Evolutionary conservation across 192 early-diverging fungal species (phyloP), one percentile per base, ranked within the genome.

Genomic region (Dissophora ornata): DNA sequence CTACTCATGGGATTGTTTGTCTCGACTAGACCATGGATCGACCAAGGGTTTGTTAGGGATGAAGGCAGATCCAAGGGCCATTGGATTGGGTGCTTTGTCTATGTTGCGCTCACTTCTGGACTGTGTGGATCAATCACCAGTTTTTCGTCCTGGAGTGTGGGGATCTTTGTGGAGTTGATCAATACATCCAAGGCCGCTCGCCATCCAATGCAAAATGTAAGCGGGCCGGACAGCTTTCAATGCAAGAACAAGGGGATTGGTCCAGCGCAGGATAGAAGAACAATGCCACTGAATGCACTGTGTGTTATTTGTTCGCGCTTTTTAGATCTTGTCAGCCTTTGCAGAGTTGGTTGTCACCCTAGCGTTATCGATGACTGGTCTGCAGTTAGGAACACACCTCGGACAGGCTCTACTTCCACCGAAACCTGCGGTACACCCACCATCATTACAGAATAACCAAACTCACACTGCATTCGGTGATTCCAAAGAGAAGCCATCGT

Each of bases 51-150:
- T 41, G 45, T 79, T 63, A 25, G 36, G 64, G 0, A 59, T 57
- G 24, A 69, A 36, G 51, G 74, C 57, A 22, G 46, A 49, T 12
- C 15, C 2, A 21, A 22, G 1, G 57, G 80, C 61, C 62, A 81
- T 67, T 54, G 71, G 80, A 42, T 81, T 63, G 46, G 79, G 47
- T 13, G 70, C 26, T 64, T 84, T 10, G 34, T 90, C 5, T 82
- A 89, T 48, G 60, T 85, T 11, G 90, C 82, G 0, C 30, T 93
- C 0, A 81, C 86, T 13, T 88, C 87, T 6, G 93, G 93, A 3
- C 84, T 94, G 33, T 94, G 93, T 57, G 93, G 93, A 0, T 94
- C 93, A 1, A 92, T 94, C 10, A 94, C 93, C 0, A 91, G 91
- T 1, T 94, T 94, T 58, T 94, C 93, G 15, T 90, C 90, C 1